Evolutionary conservation across 1,139 yeast genomes (phyloP).

Genomic region (Saccharomyces hybrid): DNA sequence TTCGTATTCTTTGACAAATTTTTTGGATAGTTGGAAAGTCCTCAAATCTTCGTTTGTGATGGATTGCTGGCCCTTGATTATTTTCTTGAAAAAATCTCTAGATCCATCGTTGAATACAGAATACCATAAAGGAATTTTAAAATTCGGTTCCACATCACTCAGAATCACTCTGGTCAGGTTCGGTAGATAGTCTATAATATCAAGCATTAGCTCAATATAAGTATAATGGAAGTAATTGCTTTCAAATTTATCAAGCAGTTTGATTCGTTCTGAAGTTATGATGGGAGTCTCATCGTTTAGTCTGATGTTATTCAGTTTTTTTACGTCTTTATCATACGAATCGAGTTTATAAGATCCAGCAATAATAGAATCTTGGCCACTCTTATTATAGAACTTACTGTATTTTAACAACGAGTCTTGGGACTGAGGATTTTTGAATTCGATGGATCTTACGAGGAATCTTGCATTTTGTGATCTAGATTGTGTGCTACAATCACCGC

Average conservation of each 20-base stretch:
- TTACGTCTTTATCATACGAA: conserved; percentile 3
- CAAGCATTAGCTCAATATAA: conserved; percentile 35
- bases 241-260: conserved; percentile 16
- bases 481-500: background rate
- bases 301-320: conserved; percentile 1
- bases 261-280: conserved; percentile 5
- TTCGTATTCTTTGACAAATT: conserved; percentile 26
- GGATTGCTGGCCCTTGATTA: conserved; percentile 29
- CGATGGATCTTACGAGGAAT: conserved; percentile 23
- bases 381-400: conserved; percentile 21
- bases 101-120: conserved; percentile 31
- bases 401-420: conserved; percentile 31
- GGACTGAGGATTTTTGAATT: conserved; percentile 28
- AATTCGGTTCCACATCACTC: conserved; percentile 45
- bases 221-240: conserved; percentile 25
- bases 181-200: conserved; percentile 35
- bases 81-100: conserved; percentile 28
- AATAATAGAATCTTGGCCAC: conserved; percentile 14
- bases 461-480: conserved; percentile 19
- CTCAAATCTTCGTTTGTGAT: conserved; percentile 27
- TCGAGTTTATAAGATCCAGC: conserved; percentile 24
- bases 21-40: conserved; percentile 24
- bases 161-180: conserved; percentile 33
- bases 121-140: conserved; percentile 41
- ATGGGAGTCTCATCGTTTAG: background rate